Conservation (phyloP, 805 yeast genomes). For the Lipomyces oligophaga region DNA sequence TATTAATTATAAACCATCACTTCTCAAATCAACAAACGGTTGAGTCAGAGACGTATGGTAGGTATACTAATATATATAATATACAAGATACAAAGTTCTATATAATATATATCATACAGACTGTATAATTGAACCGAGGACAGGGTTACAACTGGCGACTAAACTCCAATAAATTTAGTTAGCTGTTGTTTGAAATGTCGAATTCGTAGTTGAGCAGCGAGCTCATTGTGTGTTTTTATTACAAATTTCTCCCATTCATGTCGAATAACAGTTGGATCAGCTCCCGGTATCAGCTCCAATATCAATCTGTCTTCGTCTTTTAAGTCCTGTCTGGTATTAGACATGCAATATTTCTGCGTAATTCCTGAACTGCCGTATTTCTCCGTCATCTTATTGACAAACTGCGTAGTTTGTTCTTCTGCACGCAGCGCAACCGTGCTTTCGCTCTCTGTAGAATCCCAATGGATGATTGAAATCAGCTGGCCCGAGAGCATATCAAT, state of each 20-base stretch:
- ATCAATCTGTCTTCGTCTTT: no score
- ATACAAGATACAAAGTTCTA: no score
- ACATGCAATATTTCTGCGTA: background rate
- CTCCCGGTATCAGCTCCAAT: background rate
- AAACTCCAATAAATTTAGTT: background rate
- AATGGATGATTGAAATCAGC: constrained; percentile 7
- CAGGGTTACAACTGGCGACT: no score
- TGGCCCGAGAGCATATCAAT: constrained; percentile 4
- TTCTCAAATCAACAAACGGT: no score
- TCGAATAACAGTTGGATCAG: background rate
- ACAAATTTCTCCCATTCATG: constrained; percentile 12
- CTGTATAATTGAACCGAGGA: no score
- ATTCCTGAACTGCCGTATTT: constrained; percentile 2
- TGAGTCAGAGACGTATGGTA: no score
- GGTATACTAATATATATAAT: no score
- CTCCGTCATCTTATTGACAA: constrained; percentile 4
- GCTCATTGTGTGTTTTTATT: background rate
- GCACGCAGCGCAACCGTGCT: constrained; percentile 7
- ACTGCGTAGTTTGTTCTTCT: constrained; percentile 7
- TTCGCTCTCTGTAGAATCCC: constrained; percentile 3
- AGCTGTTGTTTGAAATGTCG: background rate
- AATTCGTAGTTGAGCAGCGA: background rate
- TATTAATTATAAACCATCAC: no score
- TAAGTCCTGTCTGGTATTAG: background rate
- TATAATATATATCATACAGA: no score